These are phyloP conservation scores for Colletotrichum falcatum DNA, from an alignment of 2,329 filamentous ascomycete species.

Conservation along the genomic window DNA sequence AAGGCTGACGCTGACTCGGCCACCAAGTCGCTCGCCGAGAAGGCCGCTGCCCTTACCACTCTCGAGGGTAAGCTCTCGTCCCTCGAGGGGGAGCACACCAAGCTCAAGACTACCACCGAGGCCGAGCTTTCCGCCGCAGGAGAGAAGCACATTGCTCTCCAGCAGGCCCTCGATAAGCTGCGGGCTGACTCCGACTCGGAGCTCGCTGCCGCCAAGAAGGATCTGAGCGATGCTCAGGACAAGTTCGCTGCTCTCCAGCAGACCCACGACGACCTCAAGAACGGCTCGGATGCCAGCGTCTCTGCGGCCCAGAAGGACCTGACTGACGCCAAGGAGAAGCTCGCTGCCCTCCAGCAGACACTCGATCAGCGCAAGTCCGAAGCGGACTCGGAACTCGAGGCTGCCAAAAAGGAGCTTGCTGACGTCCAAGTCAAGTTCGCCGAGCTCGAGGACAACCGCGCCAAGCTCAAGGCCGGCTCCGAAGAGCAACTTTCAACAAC, in stretches of 20 bases:
- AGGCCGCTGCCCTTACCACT: conserved; percentile 47
- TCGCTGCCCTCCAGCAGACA: conserved; percentile 47
- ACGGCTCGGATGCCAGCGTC: conserved; percentile 46
- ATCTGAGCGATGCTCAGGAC: conserved; percentile 49
- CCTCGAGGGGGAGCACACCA: conserved; percentile 46
- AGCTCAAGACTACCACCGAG: conserved; percentile 46
- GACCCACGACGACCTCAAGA: conserved; percentile 46
- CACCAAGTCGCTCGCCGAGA: conserved; percentile 45
- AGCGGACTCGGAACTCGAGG: conserved; percentile 48
- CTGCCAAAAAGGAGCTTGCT: conserved; percentile 46
- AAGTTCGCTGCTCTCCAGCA: conserved; percentile 48
- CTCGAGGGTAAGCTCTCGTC: conserved; percentile 46
- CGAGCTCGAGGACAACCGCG: conserved; percentile 47
- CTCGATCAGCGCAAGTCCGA: conserved; percentile 48
- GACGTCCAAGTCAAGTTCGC: conserved; percentile 44
- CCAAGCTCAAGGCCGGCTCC: conserved; percentile 48
- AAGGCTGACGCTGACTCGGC: conserved; percentile 49
- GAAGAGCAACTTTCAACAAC: conserved; percentile 48
- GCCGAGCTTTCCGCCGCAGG: conserved; percentile 43
- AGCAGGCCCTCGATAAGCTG: conserved; percentile 45
- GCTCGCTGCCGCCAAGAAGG: conserved; percentile 49
- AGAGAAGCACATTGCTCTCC: conserved; percentile 41
- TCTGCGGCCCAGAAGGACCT: conserved; percentile 49
- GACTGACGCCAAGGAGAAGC: conserved; percentile 45
- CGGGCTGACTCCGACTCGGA: conserved; percentile 45